Evolutionary conservation across 805 yeast genomes (phyloP), one percentile per base, ranked within the genome.

Genomic region (Ogataea ramenticola): DNA sequence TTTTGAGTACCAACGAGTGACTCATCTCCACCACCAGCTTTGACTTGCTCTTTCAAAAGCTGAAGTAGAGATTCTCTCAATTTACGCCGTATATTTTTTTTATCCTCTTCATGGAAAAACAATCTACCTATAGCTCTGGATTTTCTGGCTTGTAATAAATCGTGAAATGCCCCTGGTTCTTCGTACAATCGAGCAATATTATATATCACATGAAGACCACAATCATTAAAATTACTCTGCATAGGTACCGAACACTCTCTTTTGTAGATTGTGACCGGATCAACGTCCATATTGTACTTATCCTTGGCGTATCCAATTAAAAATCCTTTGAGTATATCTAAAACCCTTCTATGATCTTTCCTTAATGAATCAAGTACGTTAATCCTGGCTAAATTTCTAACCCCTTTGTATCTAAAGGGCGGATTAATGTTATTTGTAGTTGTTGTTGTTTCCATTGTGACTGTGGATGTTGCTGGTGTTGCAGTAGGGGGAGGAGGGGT

Each of bases 141-240:
- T 32, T 39, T 40, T 17, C 17, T 43, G 21, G 40, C 32, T 14
- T n/a, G 45, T 19, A 60, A 49, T 19, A 47, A 46, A 11, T 43
- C 41, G 17, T 43, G 41, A 42, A 86, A 80, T 21, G 58, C 66
- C 0, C 52, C 52, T 0, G 79, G 76, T 34, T 75, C 62, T 21
- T 65, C 64, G 39, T 82, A 67, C 62, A 86, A 80, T 49, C 73
- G 77, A 45, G 70, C 67, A 12, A 82, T 72, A 53, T 85, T 89
- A 52, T 82, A 82, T 15, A 93, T 82, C 2, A 91, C 86, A 64
- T 86, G 96, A 19, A 93, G 78, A 1, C 99, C 99, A 66, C 99
- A 93, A 60, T 93, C 99, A 57, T 89, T 86, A 64, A 82, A 80
- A 59, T 93, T 93, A 27, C 80, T 79, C 57, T 93, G 99, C 46